Base-by-base conservation (phyloP, 192 early-diverging fungal species). In the Lobosporangium transversale region DNA sequence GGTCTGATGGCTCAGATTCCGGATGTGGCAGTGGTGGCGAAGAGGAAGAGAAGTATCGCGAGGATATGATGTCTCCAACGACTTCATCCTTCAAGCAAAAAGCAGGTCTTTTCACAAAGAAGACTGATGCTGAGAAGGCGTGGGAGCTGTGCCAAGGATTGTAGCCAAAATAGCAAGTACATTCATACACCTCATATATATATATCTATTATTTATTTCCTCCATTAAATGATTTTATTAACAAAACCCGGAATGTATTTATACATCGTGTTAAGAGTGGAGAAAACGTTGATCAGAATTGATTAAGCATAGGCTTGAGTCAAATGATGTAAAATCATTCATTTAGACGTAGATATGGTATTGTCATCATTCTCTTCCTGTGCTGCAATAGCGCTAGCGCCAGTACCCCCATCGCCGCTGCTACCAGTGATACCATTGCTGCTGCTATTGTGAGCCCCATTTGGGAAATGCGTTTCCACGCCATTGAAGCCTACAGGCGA, bases 41-140 rank as follows among this genome's bases (percentile, higher is more conserved):
- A 21, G 70, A 75, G 17, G 70, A 66, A 4, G 57, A 30, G 23
- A 11, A 21, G 0, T n/a, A 11, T 40, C 7, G 37, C 7, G 14
- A 7, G 14, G 14, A 7, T 14, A 14, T 10, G 7, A 14, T 21
- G 11, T 24, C 2, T 52, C 11, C 4, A 36, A 37, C 31, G 11
- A 17, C 14, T 64, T 33, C 26, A 1, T 48, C 44, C 26, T 31
- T 17, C 26, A 33, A 20, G n/a, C 21, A 23, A 18, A 63, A 53
- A 27, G 29, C 47, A 0, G 29, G 18, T 18, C 45, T 62, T 27
- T 35, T 21, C 0, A 62, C 26, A 33, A 66, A 67, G 58, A 76
- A 76, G 64, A 76, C 58, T 17, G 73, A 76, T 58, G 73, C 73
- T 11, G 73, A 76, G 35, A 76, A 52, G 48, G 73, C 64, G 14